Percentiles rank a stretch among this genome's conserved stretches.
These are phyloP conservation scores for Incumbomyces lentus DNA, from an alignment of 2,329 filamentous ascomycete genomes.

Conservation along the genomic window DNA sequence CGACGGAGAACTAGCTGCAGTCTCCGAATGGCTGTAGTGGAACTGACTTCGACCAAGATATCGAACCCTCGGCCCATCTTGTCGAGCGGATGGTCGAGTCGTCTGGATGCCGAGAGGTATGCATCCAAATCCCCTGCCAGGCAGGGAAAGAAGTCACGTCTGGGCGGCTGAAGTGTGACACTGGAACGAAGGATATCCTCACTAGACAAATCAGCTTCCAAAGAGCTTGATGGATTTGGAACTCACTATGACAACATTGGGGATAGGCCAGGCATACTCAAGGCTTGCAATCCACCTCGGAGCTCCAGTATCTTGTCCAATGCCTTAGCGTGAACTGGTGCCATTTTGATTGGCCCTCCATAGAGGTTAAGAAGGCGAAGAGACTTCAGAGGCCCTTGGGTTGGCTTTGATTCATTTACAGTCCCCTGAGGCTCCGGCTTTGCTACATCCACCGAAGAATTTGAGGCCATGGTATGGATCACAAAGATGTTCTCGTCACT, in stretches of 20 bases:
- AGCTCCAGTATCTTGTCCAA: conserved; percentile 17
- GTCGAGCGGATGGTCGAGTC: conserved; percentile 5
- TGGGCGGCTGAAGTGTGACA: too few relatives aligned
- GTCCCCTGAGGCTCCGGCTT: too few relatives aligned
- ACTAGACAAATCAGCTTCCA: too few relatives aligned
- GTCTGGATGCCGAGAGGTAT: not conserved
- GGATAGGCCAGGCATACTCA: conserved; percentile 9
- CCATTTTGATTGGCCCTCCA: conserved; percentile 7
- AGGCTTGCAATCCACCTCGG: conserved; percentile 13
- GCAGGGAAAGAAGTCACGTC: too few relatives aligned
- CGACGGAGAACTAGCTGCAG: conserved; percentile 2
- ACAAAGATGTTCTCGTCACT: too few relatives aligned
- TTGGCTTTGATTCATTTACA: conserved; percentile 3
- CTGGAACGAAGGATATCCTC: too few relatives aligned
- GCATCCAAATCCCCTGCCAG: conserved; percentile 3
- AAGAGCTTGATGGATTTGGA: too few relatives aligned
- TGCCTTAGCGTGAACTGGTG: conserved; percentile 17
- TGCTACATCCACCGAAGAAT: too few relatives aligned
- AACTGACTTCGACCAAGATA: not conserved
- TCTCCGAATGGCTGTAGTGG: not conserved
- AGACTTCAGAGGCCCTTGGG: conserved; percentile 8
- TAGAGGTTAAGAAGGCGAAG: conserved; percentile 7
- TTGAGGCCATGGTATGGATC: too few relatives aligned
- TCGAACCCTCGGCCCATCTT: conserved; percentile 8
- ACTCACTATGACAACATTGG: conserved; percentile 2